These are phyloP conservation scores for Nitzschia putrida DNA, from an alignment of 108 stramenopile species.

Conservation along the genomic window DNA sequence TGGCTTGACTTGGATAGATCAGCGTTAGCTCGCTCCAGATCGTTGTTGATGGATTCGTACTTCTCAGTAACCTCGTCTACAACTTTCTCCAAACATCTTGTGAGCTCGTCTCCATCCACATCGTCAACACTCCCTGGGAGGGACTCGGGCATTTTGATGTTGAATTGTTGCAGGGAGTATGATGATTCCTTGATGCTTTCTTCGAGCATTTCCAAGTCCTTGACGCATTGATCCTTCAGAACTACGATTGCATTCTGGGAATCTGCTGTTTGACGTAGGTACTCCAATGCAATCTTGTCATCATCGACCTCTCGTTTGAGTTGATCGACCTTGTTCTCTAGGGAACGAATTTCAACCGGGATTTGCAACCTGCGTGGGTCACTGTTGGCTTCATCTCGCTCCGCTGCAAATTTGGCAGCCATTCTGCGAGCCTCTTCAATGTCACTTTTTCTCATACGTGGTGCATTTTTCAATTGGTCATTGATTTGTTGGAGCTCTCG, in stretches of 20 bases:
- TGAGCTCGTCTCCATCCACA: constrained; percentile 22
- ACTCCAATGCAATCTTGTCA: constrained; percentile 55
- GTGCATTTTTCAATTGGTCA: neutral
- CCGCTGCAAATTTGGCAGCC: constrained; percentile 26
- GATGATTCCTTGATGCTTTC: constrained; percentile 29
- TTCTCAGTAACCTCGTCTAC: constrained; percentile 14
- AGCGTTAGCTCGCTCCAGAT: constrained; percentile 32
- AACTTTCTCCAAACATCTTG: constrained; percentile 11
- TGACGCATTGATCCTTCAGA: constrained; percentile 57
- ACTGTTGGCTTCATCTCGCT: constrained; percentile 51
- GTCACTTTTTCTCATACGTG: constrained; percentile 29
- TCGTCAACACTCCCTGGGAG: constrained; percentile 12
- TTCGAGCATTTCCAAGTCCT: constrained; percentile 41
- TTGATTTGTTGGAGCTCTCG: constrained; percentile 20
- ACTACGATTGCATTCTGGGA: constrained; percentile 68
- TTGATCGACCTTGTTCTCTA: constrained; percentile 62
- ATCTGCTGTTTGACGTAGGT: constrained; percentile 60
- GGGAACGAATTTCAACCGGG: constrained; percentile 67
- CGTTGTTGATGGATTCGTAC: constrained; percentile 10
- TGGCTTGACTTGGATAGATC: constrained; percentile 29
- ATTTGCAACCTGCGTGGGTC: constrained; percentile 68
- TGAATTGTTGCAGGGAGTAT: constrained; percentile 6
- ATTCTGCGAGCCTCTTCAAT: constrained; percentile 33
- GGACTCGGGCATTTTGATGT: constrained; percentile 18
- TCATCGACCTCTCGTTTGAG: constrained; percentile 61